Evolutionary conservation across 768 basidiomycete genomes (phyloP).

Genomic region (Leucocoprinus birnbaumii): DNA sequence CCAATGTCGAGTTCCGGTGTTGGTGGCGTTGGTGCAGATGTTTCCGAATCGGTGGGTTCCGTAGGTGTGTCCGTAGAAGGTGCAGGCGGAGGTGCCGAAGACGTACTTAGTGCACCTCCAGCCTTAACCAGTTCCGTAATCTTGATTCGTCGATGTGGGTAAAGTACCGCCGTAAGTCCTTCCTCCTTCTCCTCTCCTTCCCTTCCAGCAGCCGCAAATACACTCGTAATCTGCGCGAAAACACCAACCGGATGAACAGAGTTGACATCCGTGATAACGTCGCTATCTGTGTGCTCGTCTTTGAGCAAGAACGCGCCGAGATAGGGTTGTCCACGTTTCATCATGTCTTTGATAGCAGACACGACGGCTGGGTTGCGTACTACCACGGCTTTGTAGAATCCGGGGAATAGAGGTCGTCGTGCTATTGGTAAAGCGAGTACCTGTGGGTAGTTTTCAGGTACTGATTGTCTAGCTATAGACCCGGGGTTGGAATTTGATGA

Average conservation of each 20-base stretch:
- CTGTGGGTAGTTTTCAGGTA: slow-evolving; percentile 91
- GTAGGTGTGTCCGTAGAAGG: too few species aligned
- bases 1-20: slow-evolving; percentile 28
- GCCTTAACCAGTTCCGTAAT: slow-evolving; percentile 85
- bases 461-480: slow-evolving; percentile 79
- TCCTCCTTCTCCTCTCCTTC: slow-evolving; percentile 73
- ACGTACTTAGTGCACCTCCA: slow-evolving; percentile 30
- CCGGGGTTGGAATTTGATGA: slow-evolving; percentile 33
- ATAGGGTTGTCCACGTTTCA: slow-evolving; percentile 95
- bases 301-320: slow-evolving; percentile 96
- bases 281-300: slow-evolving; percentile 89
- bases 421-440: slow-evolving; percentile 95
- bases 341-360: slow-evolving; percentile 92
- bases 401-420: slow-evolving; percentile 92
- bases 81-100: background rate
- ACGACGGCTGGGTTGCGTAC: slow-evolving; percentile 89
- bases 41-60: slow-evolving; percentile 2
- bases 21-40: slow-evolving; percentile 2
- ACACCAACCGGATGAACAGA: slow-evolving; percentile 93
- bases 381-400: slow-evolving; percentile 98
- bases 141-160: slow-evolving; percentile 87
- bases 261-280: slow-evolving; percentile 85
- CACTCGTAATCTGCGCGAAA: slow-evolving; percentile 95
- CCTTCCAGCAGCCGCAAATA: slow-evolving; percentile 62
- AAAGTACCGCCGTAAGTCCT: slow-evolving; percentile 91